Conservation (phyloP, 345 rosid species). For the Moricandia moricandioides region DNA sequence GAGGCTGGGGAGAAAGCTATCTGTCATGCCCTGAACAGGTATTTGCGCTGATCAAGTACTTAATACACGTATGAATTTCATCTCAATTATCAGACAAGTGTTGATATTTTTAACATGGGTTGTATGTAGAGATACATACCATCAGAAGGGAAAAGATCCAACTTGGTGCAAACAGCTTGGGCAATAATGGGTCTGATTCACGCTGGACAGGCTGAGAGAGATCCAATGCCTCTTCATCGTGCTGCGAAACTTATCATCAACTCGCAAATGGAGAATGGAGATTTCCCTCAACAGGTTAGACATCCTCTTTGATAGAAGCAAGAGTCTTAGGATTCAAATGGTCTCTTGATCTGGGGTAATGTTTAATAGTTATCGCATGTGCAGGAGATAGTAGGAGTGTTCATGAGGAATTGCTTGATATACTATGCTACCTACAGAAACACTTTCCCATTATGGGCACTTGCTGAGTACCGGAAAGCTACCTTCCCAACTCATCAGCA, state of each 20-base stretch:
- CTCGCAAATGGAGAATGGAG: slow-evolving; percentile 61
- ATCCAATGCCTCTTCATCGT: slow-evolving; percentile 55
- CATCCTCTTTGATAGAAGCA: neutral
- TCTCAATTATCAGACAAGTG: neutral
- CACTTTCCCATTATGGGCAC: slow-evolving; percentile 67
- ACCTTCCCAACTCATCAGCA: neutral
- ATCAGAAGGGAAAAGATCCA: slow-evolving; percentile 32
- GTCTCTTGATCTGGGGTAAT: neutral
- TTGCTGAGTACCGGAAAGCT: slow-evolving; percentile 50
- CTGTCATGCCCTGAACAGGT: slow-evolving; percentile 38
- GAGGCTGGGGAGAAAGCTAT: slow-evolving; percentile 55
- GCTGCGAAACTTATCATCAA: slow-evolving; percentile 63
- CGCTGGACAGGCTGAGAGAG: slow-evolving; percentile 53
- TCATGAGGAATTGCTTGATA: slow-evolving; percentile 61
- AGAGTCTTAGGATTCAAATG: neutral
- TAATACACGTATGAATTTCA: neutral
- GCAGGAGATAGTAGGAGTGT: slow-evolving; percentile 64
- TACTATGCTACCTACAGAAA: slow-evolving; percentile 67
- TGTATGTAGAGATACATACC: slow-evolving; percentile 34
- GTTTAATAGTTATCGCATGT: neutral
- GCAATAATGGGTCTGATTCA: slow-evolving; percentile 40
- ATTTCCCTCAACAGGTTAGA: slow-evolving; percentile 69
- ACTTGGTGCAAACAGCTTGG: slow-evolving; percentile 39
- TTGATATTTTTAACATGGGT: neutral
- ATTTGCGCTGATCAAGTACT: neutral